Evolutionary conservation across 1,139 yeast genomes (phyloP), one percentile per base, ranked within the genome.

Genomic region (Lodderomyces orthopsilosis): DNA sequence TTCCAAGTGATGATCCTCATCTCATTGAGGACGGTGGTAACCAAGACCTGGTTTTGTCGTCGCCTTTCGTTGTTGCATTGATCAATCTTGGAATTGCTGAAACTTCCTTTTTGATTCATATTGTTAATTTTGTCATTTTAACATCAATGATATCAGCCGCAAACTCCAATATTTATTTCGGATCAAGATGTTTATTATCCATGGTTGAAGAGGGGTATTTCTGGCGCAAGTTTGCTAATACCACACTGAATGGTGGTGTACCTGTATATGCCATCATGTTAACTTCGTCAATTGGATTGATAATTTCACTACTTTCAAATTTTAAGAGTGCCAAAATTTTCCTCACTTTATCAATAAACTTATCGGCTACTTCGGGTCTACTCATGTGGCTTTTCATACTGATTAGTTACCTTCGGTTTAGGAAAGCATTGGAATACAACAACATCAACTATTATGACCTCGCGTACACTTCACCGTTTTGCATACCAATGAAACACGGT

Each of bases 111-210:
- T 24, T 47, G 8, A 23, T 49, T 22, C 30, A 37, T 18, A 22
- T 45, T 3, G 58, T 59, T 47, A 58, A 59, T 42, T 47, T 55
- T 17, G 55, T 60, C 24, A 55, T 59, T 14, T 46, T 59, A 19
- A 41, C 52, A 5, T 56, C 62, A 9, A 54, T 61, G 35, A 23
- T 60, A 12, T 59, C 62, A 12, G 65, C 66, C 0, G 64, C 64
- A n/a, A 61, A 59, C 45, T 58, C 63, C 13, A 61, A 61, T 39
- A 54, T 61, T 8, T 59, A 59, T 47, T 58, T 57, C 44, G 65
- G 65, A 0, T 58, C 63, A 13, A 40, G 64, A 27, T 57, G 59
- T 38, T 47, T 61, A 22, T 43, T 55, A 15, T 52, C 62, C 4
- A 50, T 60, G 40, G 51, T 50, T 2, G 57, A 56, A 38, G 36